Evolutionary conservation across 2,329 filamentous ascomycete species (phyloP).

Genomic region (Cladosporium velox): DNA sequence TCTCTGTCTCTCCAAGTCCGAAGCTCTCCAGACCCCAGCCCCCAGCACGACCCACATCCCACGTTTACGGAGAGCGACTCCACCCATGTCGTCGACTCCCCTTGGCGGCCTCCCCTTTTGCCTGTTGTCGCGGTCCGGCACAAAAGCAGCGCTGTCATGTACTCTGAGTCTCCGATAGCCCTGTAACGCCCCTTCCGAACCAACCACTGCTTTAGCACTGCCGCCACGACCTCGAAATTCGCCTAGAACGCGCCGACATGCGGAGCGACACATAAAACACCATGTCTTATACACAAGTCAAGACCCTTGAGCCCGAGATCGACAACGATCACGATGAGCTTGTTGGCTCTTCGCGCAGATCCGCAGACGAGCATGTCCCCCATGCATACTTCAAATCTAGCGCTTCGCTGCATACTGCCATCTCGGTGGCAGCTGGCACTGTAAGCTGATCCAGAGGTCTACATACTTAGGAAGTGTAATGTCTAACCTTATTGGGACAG

Average conservation of each 20-base stretch:
- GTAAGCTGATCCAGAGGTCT: constrained; percentile 11
- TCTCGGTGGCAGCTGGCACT: constrained; percentile 31
- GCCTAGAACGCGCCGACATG: constrained; percentile 12
- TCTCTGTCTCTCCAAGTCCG: background rate
- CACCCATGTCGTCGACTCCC: constrained; percentile 14
- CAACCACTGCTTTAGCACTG: constrained; percentile 13
- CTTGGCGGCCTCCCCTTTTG: constrained; percentile 19
- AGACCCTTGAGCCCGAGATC: constrained; percentile 87
- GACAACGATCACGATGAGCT: constrained; percentile 95
- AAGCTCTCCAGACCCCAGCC: constrained; percentile 10
- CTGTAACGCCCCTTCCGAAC: constrained; percentile 17
- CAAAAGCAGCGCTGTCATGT: constrained; percentile 13
- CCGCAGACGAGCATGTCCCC: constrained; percentile 15
- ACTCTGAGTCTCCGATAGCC: background rate
- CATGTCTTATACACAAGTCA: constrained; percentile 81
- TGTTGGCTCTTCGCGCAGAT: constrained; percentile 84
- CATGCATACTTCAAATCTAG: constrained; percentile 24
- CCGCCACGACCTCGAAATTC: background rate
- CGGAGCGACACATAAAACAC: constrained; percentile 63
- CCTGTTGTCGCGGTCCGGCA: constrained; percentile 2
- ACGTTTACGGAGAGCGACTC: constrained; percentile 6
- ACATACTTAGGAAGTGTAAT: background rate
- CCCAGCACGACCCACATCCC: constrained; percentile 6
- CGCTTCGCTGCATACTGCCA: constrained; percentile 28
- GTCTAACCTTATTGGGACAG: background rate